phyloP scores from a whole-genome alignment of 768 basidiomycete genomes.

The Omphalotus guepiniiformis region DNA sequence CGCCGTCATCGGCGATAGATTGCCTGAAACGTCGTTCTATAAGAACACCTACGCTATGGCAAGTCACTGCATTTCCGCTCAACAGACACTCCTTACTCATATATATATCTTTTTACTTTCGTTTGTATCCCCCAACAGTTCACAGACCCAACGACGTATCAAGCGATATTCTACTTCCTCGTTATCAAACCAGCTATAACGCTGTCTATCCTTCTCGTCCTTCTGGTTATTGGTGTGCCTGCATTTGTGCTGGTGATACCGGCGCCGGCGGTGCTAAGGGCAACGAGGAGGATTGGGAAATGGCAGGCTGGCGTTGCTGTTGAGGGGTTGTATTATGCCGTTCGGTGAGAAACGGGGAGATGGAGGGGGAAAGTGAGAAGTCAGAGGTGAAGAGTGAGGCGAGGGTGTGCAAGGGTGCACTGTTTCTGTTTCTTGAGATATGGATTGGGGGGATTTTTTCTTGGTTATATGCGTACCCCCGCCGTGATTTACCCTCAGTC shows the following conservation, averaged over 20 bases:
- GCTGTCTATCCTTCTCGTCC: slow-evolving; percentile 51
- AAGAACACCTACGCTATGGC: slow-evolving; percentile 82
- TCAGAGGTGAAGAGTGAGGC: too few relatives aligned
- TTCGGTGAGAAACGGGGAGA: slow-evolving; percentile 35
- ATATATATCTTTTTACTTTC: slow-evolving; percentile 7
- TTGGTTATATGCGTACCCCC: too few relatives aligned
- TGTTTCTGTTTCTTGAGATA: too few relatives aligned
- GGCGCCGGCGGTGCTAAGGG: slow-evolving; percentile 62
- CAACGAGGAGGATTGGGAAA: slow-evolving; percentile 60
- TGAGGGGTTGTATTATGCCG: slow-evolving; percentile 55
- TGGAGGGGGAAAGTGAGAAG: neutral
- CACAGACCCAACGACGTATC: slow-evolving; percentile 77
- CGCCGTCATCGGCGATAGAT: slow-evolving; percentile 19
- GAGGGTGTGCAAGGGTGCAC: too few relatives aligned
- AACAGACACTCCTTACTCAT: slow-evolving; percentile 4
- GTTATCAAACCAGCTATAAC: slow-evolving; percentile 84
- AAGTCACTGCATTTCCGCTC: slow-evolving; percentile 18
- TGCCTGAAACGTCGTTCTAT: slow-evolving; percentile 70
- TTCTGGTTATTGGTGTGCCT: slow-evolving; percentile 56
- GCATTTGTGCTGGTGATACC: slow-evolving; percentile 58
- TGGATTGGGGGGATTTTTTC: too few relatives aligned
- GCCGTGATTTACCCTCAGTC: too few relatives aligned
- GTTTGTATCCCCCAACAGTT: slow-evolving; percentile 41
- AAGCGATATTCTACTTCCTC: slow-evolving; percentile 84
- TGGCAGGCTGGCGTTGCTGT: slow-evolving; percentile 86